Evolutionary conservation across 2,329 filamentous ascomycete species (phyloP).

Genomic region (Penicillium sp.): DNA sequence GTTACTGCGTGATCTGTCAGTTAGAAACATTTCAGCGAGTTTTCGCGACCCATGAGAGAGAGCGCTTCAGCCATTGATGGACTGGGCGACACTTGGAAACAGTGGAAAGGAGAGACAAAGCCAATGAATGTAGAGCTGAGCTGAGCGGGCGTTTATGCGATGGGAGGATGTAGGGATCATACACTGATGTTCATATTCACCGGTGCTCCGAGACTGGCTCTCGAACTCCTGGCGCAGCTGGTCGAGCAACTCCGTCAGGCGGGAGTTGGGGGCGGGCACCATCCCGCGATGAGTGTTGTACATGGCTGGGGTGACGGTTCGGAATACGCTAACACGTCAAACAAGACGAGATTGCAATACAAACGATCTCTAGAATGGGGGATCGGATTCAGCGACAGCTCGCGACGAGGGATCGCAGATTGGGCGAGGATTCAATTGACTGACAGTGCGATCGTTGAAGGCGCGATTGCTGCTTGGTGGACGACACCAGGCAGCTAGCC

Average conservation of each 20-base stretch:
- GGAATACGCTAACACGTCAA: slow-evolving; percentile 9
- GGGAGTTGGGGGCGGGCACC: slow-evolving; percentile 71
- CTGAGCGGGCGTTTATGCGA: slow-evolving; percentile 11
- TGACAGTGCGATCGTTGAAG: slow-evolving; percentile 26
- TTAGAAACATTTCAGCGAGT: slow-evolving; percentile 34
- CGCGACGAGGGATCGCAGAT: slow-evolving; percentile 23
- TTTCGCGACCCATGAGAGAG: slow-evolving; percentile 23
- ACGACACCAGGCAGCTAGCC: slow-evolving; percentile 34
- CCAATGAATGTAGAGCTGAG: slow-evolving; percentile 1
- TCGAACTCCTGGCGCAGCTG: slow-evolving; percentile 92
- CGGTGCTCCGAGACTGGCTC: slow-evolving; percentile 76
- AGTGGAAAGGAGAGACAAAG: background rate
- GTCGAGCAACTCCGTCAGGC: slow-evolving; percentile 90
- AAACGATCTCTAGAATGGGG: background rate
- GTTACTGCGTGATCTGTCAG: slow-evolving; percentile 67
- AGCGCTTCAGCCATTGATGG: slow-evolving; percentile 18
- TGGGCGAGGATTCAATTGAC: slow-evolving; percentile 19
- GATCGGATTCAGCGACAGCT: slow-evolving; percentile 21
- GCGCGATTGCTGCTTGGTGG: slow-evolving; percentile 34
- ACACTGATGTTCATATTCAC: slow-evolving; percentile 94
- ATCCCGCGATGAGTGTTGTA: slow-evolving; percentile 87
- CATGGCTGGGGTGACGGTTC: slow-evolving; percentile 59
- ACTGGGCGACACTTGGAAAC: slow-evolving; percentile 20
- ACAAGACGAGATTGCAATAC: background rate
- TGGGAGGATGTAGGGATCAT: slow-evolving; percentile 54